Evolutionary conservation across 2,329 filamentous ascomycete genomes (phyloP), one percentile per base, ranked within the genome.

Genomic region (Xylariaceae sp.): DNA sequence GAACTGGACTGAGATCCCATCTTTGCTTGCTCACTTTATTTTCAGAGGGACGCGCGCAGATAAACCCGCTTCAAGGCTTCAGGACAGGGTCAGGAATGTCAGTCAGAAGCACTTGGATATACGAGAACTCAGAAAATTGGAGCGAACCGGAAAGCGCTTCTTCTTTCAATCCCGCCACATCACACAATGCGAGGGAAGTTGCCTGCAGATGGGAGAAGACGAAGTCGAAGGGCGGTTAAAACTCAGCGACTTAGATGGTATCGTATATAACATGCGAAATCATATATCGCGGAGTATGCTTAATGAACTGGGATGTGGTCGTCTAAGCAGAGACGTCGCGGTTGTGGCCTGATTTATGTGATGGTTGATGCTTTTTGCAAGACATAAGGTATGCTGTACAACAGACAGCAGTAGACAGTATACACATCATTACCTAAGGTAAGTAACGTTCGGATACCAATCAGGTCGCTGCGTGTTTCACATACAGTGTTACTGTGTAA

Each of bases 1-100:
- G 85, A 86, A 68, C 82, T 87, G 54, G 68, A 68, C 53, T 62
- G 51, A 47, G 55, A 55, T 17, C 54, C 54, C 58, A 61, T 55
- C 47, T 53, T n/a, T 48, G 43, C 43, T 46, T 55, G 54, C 51
- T 59, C 52, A 54, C 55, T 56, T 50, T 55, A 43, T 50, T 34
- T 46, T 50, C 41, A 31, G 37, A 47, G 41, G 32, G 28, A 49
- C 32, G 43, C 48, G 38, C 44, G 47, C 6, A 50, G 50, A 38
- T 36, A 35, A 42, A 35, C 43, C 40, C 42, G 44, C 49, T 53
- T 51, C 46, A 44, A 48, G 47, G 50, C 54, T 56, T 55, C 38
- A 37, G 14, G 34, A 44, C 18, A 30, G 43, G 48, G 43, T 34
- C 47, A 36, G 45, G 34, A 40, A 48, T 52, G 58, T 61, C 47